A percentile compares a stretch with the other conserved stretches of the same genome.
phyloP scores from a whole-genome alignment of 2,329 filamentous ascomycete genomes.

The Diplodia mutila region DNA sequence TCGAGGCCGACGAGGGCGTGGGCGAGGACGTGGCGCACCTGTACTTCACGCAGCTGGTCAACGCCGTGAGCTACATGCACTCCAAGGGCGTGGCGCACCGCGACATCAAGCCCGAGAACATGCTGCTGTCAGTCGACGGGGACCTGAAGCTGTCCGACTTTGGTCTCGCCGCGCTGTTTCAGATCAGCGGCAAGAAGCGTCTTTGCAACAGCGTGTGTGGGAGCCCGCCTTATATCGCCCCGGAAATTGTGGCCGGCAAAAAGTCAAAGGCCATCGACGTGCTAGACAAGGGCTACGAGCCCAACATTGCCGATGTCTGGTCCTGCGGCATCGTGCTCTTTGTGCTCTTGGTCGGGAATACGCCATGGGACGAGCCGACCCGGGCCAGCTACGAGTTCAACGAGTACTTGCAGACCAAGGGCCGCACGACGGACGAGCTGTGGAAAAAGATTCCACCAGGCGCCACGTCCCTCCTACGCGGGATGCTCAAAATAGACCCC shows the following conservation, averaged over 20 bases:
- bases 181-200: conserved; percentile 83
- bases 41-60: conserved; percentile 91
- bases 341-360: conserved; percentile 92
- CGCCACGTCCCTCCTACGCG: conserved; percentile 79
- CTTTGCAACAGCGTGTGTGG: conserved; percentile 88
- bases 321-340: conserved; percentile 98
- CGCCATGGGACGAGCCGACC: conserved; percentile 95
- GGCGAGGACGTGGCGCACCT: conserved; percentile 92
- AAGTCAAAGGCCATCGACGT: conserved; percentile 52
- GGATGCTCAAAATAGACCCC: conserved; percentile 87
- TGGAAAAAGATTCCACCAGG: conserved; percentile 79
- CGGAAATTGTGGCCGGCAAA: conserved; percentile 72
- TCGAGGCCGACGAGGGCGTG: conserved; percentile 96
- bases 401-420: conserved; percentile 79
- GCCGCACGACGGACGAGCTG: conserved; percentile 80
- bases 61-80: conserved; percentile 92
- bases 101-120: conserved; percentile 79
- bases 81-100: conserved; percentile 93
- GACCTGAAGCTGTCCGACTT: conserved; percentile 96
- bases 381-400: conserved; percentile 84
- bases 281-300: conserved; percentile 65
- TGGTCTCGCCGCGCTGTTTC: conserved; percentile 90
- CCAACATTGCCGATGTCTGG: conserved; percentile 91
- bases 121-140: conserved; percentile 81
- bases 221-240: conserved; percentile 95